Evolutionary conservation across 2,329 filamentous ascomycete genomes (phyloP).

Genomic region (Pyricularia sp.): DNA sequence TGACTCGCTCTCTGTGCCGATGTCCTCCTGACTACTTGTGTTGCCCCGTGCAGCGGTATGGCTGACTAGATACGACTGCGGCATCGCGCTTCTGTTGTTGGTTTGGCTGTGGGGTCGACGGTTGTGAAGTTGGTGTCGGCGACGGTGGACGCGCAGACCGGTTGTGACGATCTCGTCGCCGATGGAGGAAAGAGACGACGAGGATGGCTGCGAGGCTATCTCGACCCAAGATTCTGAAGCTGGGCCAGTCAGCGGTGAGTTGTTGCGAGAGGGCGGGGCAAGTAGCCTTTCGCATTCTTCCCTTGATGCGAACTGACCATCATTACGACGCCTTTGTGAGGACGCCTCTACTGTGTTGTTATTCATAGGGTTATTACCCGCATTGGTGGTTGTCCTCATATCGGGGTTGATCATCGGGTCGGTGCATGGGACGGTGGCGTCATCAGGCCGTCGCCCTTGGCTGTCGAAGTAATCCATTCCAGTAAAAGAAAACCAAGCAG

Average conservation of each 20-base stretch:
- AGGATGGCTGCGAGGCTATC: conserved; percentile 82
- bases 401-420: not conserved
- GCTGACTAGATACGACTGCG: conserved; percentile 17
- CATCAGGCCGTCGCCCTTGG: not conserved
- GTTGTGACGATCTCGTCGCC: conserved; percentile 85
- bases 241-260: conserved; percentile 11
- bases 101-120: conserved; percentile 6
- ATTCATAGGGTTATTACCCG: not conserved
- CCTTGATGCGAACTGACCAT: conserved; percentile 17
- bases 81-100: not conserved
- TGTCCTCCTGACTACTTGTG: conserved; percentile 81
- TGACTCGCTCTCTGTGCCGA: conserved; percentile 82
- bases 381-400: not conserved
- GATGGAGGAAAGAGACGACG: conserved; percentile 78
- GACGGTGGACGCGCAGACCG: conserved; percentile 62
- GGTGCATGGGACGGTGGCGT: not conserved
- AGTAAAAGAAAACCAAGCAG: not conserved
- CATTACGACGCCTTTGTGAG: conserved; percentile 13
- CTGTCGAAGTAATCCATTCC: not conserved
- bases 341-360: not conserved
- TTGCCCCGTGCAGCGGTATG: conserved; percentile 28
- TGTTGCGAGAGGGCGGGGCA: not conserved
- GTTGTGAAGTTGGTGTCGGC: conserved; percentile 41
- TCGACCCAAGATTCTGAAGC: conserved; percentile 87
- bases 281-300: not conserved